phyloP scores from a whole-genome alignment of 1,284 basidiomycete genomes.

The Chalciporus piperatoides region DNA sequence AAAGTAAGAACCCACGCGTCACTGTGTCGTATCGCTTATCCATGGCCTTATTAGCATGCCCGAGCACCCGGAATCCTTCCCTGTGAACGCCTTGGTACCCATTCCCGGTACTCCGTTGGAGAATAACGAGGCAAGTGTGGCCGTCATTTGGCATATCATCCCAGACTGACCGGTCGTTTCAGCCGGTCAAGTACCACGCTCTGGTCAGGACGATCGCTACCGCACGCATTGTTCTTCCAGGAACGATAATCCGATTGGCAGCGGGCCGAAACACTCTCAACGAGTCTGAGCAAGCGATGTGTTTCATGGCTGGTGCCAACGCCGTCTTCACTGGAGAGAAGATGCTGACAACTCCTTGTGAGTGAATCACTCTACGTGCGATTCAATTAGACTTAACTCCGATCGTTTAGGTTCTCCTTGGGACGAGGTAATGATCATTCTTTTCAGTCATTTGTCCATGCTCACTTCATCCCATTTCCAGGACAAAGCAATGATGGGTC shows the following conservation, averaged over 20 bases:
- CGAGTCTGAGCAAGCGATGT: conserved; percentile 95
- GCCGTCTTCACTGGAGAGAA: conserved; percentile 97
- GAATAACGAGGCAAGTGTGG: conserved; percentile 55
- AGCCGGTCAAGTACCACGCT: conserved; percentile 81
- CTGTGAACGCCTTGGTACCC: conserved; percentile 91
- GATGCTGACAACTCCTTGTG: conserved; percentile 96
- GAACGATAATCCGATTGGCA: conserved; percentile 92
- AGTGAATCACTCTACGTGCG: conserved; percentile 32
- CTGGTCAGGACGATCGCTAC: conserved; percentile 94
- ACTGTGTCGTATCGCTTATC: conserved; percentile 7
- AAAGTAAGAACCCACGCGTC: conserved; percentile 49
- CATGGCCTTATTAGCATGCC: conserved; percentile 61
- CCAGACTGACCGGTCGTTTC: conserved; percentile 13
- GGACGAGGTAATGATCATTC: conserved; percentile 60
- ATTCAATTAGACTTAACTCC: conserved; percentile 8
- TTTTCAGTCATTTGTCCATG: conserved; percentile 1
- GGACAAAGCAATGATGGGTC: conserved; percentile 91
- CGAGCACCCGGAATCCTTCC: conserved; percentile 97
- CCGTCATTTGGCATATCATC: neutral
- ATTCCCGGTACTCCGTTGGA: conserved; percentile 74
- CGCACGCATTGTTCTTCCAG: conserved; percentile 87
- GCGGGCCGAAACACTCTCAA: conserved; percentile 89
- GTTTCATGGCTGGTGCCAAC: conserved; percentile 98
- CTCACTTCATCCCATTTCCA: conserved; percentile 32
- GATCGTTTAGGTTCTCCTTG: conserved; percentile 65